phyloP scores from a whole-genome alignment of 495 filamentous ascomycete genomes.

The Cryomyces minteri region DNA sequence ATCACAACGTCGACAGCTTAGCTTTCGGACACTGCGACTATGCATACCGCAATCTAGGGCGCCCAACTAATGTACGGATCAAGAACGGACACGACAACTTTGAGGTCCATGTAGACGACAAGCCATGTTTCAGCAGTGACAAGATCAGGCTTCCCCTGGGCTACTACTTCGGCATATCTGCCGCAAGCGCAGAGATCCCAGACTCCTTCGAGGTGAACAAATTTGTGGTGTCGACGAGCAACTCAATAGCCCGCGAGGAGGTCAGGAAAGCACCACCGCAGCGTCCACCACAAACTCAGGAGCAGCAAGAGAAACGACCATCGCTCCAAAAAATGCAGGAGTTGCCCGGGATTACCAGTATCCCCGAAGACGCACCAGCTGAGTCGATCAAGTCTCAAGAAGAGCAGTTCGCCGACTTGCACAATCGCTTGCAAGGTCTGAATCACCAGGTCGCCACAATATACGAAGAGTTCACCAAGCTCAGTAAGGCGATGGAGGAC shows the following conservation, averaged over 20 bases:
- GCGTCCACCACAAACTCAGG: conserved; percentile 20
- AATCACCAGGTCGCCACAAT: conserved; percentile 54
- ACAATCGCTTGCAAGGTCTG: conserved; percentile 59
- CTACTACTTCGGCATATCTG: conserved; percentile 76
- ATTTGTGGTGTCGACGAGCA: conserved; percentile 37
- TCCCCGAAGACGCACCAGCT: conserved; percentile 24
- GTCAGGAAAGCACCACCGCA: conserved; percentile 10
- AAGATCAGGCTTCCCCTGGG: conserved; percentile 60
- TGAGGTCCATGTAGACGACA: conserved; percentile 64
- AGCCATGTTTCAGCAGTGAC: conserved; percentile 65
- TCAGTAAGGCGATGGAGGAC: conserved; percentile 29
- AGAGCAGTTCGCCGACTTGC: conserved; percentile 61
- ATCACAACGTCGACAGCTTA: conserved; percentile 62
- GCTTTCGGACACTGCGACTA: conserved; percentile 92
- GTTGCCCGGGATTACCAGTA: background rate
- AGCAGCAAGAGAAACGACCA: conserved; percentile 17
- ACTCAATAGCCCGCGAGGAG: conserved; percentile 13
- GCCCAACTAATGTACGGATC: conserved; percentile 58
- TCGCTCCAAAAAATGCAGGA: conserved; percentile 1
- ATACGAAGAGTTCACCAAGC: conserved; percentile 38
- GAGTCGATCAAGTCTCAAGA: conserved; percentile 29
- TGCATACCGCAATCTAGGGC: conserved; percentile 74
- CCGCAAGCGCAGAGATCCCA: conserved; percentile 72
- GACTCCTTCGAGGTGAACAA: conserved; percentile 93
- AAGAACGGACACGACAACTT: conserved; percentile 45